Percentiles rank a stretch among this genome's conserved stretches.
These are phyloP conservation scores for Ganoderma multipileum DNA, from an alignment of 1,284 basidiomycete genomes.

Conservation along the genomic window DNA sequence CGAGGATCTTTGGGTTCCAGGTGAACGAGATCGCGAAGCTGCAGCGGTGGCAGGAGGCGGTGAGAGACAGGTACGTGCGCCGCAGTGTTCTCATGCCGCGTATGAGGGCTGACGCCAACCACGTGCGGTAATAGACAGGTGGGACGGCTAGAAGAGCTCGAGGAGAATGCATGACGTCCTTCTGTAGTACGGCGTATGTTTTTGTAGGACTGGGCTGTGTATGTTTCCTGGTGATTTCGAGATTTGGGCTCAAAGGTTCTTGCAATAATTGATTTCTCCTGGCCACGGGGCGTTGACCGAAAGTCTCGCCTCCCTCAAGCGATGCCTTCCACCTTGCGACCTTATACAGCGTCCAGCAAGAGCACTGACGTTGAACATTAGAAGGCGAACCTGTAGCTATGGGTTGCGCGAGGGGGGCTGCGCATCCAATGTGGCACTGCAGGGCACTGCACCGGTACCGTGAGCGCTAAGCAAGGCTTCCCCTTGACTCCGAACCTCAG, in stretches of 20 bases:
- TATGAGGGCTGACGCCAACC: neutral
- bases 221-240: neutral
- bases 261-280: too few species aligned
- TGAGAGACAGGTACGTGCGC: constrained; percentile 71
- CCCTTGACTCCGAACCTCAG: neutral
- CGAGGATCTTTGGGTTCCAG: constrained; percentile 95
- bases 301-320: neutral
- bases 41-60: constrained; percentile 92
- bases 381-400: too few species aligned
- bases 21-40: constrained; percentile 92
- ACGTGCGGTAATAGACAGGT: constrained; percentile 51
- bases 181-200: neutral
- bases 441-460: neutral
- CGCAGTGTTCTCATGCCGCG: neutral
- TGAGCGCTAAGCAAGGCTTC: neutral
- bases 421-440: neutral
- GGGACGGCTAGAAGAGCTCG: constrained; percentile 52
- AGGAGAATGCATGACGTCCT: constrained; percentile 38
- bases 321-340: too few species aligned
- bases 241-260: too few species aligned
- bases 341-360: too few species aligned
- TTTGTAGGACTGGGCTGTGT: constrained; percentile 21
- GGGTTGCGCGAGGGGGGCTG: neutral
- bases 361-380: too few species aligned
- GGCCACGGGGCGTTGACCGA: neutral